phyloP scores from a whole-genome alignment of 176 grass and related monocot species.

The Juncus inflexus region DNA sequence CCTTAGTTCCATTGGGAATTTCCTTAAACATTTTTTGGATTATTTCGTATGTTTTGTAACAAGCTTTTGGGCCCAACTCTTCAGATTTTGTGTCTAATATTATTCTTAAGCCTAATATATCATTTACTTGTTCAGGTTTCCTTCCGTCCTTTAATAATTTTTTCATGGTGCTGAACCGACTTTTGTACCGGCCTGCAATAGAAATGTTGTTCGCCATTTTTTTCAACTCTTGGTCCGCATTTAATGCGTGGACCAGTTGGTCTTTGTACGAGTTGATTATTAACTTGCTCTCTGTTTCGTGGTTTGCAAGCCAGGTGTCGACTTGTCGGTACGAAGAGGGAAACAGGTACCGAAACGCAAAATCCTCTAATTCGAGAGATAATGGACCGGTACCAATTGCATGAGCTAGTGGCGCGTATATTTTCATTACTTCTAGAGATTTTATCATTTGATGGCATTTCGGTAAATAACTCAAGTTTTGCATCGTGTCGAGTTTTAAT shows the following conservation, averaged over 20 bases:
- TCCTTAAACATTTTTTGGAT: conserved; percentile 64
- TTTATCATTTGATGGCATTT: conserved; percentile 63
- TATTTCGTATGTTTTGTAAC: conserved; percentile 53
- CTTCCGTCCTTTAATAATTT: conserved; percentile 84
- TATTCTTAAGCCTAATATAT: conserved; percentile 75
- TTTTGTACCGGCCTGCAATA: conserved; percentile 72
- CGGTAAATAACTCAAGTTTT: conserved; percentile 60
- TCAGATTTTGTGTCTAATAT: conserved; percentile 50
- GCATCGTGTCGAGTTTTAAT: conserved; percentile 79
- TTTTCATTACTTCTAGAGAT: conserved; percentile 86
- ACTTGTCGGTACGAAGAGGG: conserved; percentile 71
- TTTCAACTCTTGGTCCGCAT: conserved; percentile 46
- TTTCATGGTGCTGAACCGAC: conserved; percentile 96
- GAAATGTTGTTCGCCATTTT: conserved; percentile 59
- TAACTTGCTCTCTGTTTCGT: conserved; percentile 53
- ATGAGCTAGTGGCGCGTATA: conserved; percentile 89
- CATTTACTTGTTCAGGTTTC: conserved; percentile 78
- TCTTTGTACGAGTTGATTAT: conserved; percentile 61
- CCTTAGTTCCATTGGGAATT: conserved; percentile 67
- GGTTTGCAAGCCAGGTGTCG: conserved; percentile 65
- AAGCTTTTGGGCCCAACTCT: conserved; percentile 49
- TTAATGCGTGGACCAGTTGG: conserved; percentile 51
- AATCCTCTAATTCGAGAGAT: conserved; percentile 80
- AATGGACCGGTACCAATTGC: conserved; percentile 75
- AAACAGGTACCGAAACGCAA: conserved; percentile 83